Evolutionary conservation across 2,329 filamentous ascomycete genomes (phyloP).

Genomic region (Colletotrichum sp.): DNA sequence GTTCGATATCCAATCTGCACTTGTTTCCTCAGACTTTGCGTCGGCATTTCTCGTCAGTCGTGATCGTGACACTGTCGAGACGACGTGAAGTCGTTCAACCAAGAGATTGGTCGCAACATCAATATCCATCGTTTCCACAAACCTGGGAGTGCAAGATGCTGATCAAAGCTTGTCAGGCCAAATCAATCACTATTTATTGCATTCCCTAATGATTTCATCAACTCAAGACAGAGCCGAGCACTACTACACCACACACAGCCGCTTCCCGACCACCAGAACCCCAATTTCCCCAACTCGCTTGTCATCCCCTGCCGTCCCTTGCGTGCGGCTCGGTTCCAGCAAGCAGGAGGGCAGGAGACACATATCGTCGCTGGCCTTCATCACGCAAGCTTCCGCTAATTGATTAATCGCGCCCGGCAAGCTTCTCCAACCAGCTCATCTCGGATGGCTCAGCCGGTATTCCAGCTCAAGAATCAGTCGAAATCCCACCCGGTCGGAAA

Average conservation of each 20-base stretch:
- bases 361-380: neutral
- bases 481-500: neutral
- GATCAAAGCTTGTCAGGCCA: neutral
- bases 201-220: neutral
- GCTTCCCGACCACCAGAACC: neutral
- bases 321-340: slow-evolving; percentile 8
- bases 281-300: slow-evolving; percentile 9
- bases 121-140: neutral
- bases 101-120: neutral
- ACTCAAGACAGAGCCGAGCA: neutral
- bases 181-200: neutral
- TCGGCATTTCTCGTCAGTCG: neutral
- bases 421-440: neutral
- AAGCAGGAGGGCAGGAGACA: no score
- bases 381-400: neutral
- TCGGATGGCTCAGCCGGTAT: slow-evolving; percentile 1
- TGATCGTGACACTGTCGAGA: neutral
- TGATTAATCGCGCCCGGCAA: neutral
- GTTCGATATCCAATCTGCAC: neutral
- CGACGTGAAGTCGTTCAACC: neutral
- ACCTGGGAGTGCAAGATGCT: neutral
- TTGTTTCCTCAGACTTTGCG: neutral
- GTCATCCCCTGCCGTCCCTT: neutral
- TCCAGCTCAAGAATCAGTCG: neutral
- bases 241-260: neutral